phyloP scores from a whole-genome alignment of 2,329 filamentous ascomycete genomes.

The Acrocalymma vagum region DNA sequence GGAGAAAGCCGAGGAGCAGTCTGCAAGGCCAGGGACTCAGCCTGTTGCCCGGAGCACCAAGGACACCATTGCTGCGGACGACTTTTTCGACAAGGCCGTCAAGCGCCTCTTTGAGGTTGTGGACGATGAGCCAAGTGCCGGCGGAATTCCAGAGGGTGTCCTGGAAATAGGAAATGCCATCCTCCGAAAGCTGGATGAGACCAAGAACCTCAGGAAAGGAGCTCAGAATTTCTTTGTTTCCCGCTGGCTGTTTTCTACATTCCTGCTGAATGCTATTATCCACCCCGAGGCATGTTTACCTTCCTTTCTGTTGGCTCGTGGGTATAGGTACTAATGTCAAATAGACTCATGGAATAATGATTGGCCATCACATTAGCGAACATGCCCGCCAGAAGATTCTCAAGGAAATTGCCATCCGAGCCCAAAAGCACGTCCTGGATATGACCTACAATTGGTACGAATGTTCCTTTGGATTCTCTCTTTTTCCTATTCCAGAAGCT shows the following conservation, averaged over 20 bases:
- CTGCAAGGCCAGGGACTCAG: conserved; percentile 72
- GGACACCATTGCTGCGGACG: conserved; percentile 82
- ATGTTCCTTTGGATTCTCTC: conserved; percentile 25
- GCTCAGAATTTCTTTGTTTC: conserved; percentile 86
- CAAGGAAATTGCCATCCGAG: conserved; percentile 79
- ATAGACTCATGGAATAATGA: conserved; percentile 70
- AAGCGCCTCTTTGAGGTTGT: conserved; percentile 84
- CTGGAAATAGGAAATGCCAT: conserved; percentile 87
- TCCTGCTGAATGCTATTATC: conserved; percentile 82
- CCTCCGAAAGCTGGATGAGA: conserved; percentile 74
- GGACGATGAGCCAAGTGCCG: conserved; percentile 78
- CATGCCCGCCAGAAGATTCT: conserved; percentile 82
- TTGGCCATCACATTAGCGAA: conserved; percentile 91
- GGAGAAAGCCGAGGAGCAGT: conserved; percentile 82
- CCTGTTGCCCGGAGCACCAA: conserved; percentile 77
- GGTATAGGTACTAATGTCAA: conserved; percentile 40
- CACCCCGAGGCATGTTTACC: conserved; percentile 77
- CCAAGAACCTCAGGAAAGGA: conserved; percentile 71
- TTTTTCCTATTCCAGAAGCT: conserved; percentile 29
- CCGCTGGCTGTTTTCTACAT: conserved; percentile 91
- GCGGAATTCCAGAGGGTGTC: conserved; percentile 85
- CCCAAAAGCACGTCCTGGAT: conserved; percentile 81
- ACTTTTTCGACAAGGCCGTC: conserved; percentile 87
- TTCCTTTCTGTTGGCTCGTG: conserved; percentile 6
- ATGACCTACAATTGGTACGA: conserved; percentile 74